These are phyloP conservation scores for Calonectria montana DNA, from an alignment of 2,329 filamentous ascomycete genomes.

Conservation along the genomic window DNA sequence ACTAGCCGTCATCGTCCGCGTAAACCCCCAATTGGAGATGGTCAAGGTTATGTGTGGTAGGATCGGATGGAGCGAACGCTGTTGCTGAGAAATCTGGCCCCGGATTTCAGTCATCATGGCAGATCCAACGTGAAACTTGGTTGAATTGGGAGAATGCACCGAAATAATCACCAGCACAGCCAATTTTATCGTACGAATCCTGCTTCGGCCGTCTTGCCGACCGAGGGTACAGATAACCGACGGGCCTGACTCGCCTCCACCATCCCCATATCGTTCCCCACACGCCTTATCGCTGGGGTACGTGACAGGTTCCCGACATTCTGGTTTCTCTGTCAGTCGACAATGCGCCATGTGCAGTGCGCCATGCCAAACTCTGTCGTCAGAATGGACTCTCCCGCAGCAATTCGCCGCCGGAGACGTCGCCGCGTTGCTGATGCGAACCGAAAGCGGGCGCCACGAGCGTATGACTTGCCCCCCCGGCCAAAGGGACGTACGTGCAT, in stretches of 20 bases:
- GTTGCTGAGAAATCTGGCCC: not conserved
- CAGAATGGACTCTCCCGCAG: constrained; percentile 20
- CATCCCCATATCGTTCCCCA: constrained; percentile 14
- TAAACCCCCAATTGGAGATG: not conserved
- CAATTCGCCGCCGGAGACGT: constrained; percentile 25
- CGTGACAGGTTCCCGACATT: constrained; percentile 13
- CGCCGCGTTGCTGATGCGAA: constrained; percentile 46
- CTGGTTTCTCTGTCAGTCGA: not conserved
- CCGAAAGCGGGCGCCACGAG: constrained; percentile 47
- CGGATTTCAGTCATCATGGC: not conserved
- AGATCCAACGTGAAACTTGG: not conserved
- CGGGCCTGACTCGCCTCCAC: not conserved
- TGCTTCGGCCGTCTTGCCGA: constrained; percentile 1
- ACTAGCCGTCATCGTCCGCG: not conserved
- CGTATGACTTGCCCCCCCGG: constrained; percentile 23
- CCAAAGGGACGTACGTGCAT: not conserved
- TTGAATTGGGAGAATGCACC: not conserved
- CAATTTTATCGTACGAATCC: not conserved
- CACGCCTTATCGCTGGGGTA: constrained; percentile 19
- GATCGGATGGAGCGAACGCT: not conserved
- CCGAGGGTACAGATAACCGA: constrained; percentile 15
- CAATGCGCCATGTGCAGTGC: not conserved
- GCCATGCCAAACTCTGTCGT: not conserved
- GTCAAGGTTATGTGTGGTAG: not conserved
- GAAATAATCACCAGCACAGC: not conserved